Base-by-base conservation (phyloP, 208 protist species). In the Angomonas desouzai region DNA sequence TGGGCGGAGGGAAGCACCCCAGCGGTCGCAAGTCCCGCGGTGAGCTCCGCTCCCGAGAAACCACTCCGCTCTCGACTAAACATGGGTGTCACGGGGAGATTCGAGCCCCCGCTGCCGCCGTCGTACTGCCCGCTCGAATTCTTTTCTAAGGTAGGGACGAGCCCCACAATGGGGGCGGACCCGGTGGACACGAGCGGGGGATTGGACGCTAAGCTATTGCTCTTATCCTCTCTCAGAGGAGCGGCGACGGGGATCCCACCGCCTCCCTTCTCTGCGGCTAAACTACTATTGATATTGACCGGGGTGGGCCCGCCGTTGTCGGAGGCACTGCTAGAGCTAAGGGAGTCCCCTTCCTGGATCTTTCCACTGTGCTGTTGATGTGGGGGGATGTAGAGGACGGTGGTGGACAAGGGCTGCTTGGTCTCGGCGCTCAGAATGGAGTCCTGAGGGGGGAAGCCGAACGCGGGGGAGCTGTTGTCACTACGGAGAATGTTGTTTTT, bases 211-310 rank as follows among this genome's bases (percentile, higher is more conserved):
- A n/a, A n/a, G n/a, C n/a, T n/a, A n/a, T n/a, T n/a, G 62, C 66
- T 20, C 29, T 64, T n/a, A 57, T 61, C 48, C 68, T 67, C 47
- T 72, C 56, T 22, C 45, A 58, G 20, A 69, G 58, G 13, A 33
- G 48, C 33, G 40, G 51, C n/a, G 62, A 38, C 3, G 73, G 59
- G 28, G 55, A 68, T 27, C 32, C 43, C 64, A 62, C n/a, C n/a
- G n/a, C n/a, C n/a, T 23, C n/a, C 20, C 18, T 23, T 23, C n/a
- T 27, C 45, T 4, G 45, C 10, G 9, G 6, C 45, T 51, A 13
- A 4, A 51, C n/a, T 51, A 64, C 2, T 36, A 59, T 57, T 69
- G 38, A 7, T 16, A 27, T 51, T 16, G 9, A 23, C 45, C 45
- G 45, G 45, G 20, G 9, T 51, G 45, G 20, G 45, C 20, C 11